These are phyloP conservation scores for Xylaria sp. DNA, from an alignment of 2,329 filamentous ascomycete species.

Conservation along the genomic window DNA sequence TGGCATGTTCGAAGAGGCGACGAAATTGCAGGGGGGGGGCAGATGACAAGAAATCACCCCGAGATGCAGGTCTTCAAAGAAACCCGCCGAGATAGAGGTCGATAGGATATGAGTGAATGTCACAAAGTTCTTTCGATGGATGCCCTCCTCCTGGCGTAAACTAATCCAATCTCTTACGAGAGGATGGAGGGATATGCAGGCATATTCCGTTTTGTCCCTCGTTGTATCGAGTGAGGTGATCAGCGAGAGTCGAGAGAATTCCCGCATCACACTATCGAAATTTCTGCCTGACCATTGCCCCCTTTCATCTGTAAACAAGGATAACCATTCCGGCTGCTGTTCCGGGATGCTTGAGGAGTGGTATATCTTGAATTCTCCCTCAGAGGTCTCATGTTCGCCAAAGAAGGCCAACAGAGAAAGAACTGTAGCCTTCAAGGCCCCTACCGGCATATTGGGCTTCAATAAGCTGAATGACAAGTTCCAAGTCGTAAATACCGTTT, in stretches of 20 bases:
- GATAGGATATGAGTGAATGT: conserved; percentile 6
- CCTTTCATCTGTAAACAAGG: conserved; percentile 4
- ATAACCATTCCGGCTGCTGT: conserved; percentile 6
- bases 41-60: too few relatives aligned
- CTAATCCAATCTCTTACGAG: conserved; percentile 15
- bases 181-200: conserved; percentile 7
- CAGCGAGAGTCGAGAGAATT: conserved; percentile 6
- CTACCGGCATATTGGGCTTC: conserved; percentile 1
- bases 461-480: conserved; percentile 10
- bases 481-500: conserved; percentile 16
- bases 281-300: conserved; percentile 6
- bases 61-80: not conserved
- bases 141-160: conserved; percentile 6
- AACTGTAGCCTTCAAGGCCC: conserved; percentile 3
- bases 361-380: conserved; percentile 6
- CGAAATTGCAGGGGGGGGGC: not conserved
- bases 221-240: conserved; percentile 9
- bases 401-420: conserved; percentile 13
- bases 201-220: not conserved
- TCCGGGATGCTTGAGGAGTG: not conserved
- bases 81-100: not conserved
- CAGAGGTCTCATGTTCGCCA: conserved; percentile 8
- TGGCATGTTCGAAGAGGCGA: not conserved
- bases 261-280: conserved; percentile 10
- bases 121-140: not conserved